Percentiles rank a stretch among this genome's conserved stretches.
Conservation (phyloP, 2,329 filamentous ascomycete species). For the Hypoxylon sp. region DNA sequence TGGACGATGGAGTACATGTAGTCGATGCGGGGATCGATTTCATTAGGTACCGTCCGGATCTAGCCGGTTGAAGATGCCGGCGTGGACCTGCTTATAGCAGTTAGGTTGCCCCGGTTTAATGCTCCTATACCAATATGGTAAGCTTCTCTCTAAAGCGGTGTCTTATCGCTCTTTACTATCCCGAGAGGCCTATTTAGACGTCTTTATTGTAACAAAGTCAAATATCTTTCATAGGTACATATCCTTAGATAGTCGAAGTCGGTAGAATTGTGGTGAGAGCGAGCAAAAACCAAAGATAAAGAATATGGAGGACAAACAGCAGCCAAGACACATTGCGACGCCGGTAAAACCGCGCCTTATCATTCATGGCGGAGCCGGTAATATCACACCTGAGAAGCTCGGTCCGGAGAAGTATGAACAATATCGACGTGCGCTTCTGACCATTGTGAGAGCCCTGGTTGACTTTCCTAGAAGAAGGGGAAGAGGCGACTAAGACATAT, state of each 20-base stretch:
- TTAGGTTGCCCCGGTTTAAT: slow-evolving; percentile 19
- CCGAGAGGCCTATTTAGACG: background rate
- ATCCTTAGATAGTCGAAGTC: background rate
- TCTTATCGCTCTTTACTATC: slow-evolving; percentile 1
- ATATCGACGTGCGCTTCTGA: slow-evolving; percentile 73
- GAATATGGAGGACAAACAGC: slow-evolving; percentile 61
- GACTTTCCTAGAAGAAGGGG: background rate
- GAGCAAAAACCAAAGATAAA: background rate
- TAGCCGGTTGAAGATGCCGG: slow-evolving; percentile 4
- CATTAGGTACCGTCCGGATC: slow-evolving; percentile 2
- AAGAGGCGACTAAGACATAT: slow-evolving; percentile 44
- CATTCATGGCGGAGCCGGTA: slow-evolving; percentile 81
- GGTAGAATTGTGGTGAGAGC: background rate
- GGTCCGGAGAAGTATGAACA: slow-evolving; percentile 69
- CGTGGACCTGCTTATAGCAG: slow-evolving; percentile 15
- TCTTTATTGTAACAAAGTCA: background rate
- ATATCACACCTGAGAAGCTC: slow-evolving; percentile 73
- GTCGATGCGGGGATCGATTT: slow-evolving; percentile 14
- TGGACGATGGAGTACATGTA: slow-evolving; percentile 1
- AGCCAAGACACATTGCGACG: slow-evolving; percentile 26
- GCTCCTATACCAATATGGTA: slow-evolving; percentile 26
- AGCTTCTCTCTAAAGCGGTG: slow-evolving; percentile 1
- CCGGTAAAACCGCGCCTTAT: slow-evolving; percentile 71
- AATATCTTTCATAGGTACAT: too few relatives aligned
- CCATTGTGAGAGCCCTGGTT: slow-evolving; percentile 65